phyloP scores from a whole-genome alignment of 768 basidiomycete species.

The Clavulina sp. region DNA sequence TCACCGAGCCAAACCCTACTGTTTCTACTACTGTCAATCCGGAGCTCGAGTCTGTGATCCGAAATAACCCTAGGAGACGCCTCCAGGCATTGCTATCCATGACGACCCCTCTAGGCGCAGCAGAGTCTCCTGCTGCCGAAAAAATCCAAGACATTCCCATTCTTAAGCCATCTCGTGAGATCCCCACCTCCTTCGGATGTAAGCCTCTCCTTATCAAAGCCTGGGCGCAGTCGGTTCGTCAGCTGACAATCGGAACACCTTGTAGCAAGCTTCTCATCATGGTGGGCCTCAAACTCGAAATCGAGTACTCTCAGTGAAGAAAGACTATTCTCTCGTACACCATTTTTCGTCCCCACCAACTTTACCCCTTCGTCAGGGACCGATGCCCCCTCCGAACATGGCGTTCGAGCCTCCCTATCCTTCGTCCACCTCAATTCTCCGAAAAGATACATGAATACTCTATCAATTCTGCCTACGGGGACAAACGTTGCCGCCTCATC shows the following conservation, averaged over 20 bases:
- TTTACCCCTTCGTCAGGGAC: slow-evolving; percentile 15
- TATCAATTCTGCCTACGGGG: slow-evolving; percentile 32
- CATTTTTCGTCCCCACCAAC: slow-evolving; percentile 35
- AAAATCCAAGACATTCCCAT: no score
- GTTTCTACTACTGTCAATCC: no score
- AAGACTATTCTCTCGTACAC: slow-evolving; percentile 48
- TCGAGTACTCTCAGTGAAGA: slow-evolving; percentile 56
- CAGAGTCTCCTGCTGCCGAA: no score
- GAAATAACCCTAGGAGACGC: no score
- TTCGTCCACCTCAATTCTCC: slow-evolving; percentile 40
- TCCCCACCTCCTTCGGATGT: background rate
- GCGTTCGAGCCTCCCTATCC: slow-evolving; percentile 31
- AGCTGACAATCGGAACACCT: background rate
- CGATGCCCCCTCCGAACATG: slow-evolving; percentile 24
- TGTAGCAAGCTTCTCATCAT: background rate
- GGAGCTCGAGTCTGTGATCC: no score
- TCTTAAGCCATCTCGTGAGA: background rate
- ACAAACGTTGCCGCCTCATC: slow-evolving; percentile 11
- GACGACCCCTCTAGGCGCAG: no score
- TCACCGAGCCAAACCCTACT: no score
- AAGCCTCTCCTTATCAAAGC: background rate
- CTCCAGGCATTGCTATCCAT: no score
- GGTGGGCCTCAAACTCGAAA: slow-evolving; percentile 65
- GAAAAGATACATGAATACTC: slow-evolving; percentile 56
- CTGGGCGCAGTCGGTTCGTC: background rate